Percentiles rank a stretch among this genome's conserved stretches.
Conservation (phyloP, 805 yeast species). For the Candida ascalaphidarum region DNA sequence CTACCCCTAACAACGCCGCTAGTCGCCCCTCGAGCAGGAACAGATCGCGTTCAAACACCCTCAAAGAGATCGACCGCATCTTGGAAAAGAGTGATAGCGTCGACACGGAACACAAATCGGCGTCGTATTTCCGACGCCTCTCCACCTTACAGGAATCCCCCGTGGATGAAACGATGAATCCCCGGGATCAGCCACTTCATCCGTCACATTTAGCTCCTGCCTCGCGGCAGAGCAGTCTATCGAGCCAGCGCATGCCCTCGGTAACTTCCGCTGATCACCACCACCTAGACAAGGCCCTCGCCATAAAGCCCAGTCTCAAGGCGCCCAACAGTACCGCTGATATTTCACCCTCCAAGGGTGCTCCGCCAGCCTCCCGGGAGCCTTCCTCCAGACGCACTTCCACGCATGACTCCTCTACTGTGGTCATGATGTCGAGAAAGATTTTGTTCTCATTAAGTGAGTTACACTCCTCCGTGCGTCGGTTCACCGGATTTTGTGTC, state of each 20-base stretch:
- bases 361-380: constrained; percentile 1
- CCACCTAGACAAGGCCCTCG: too few relatives aligned
- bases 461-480: constrained; percentile 49
- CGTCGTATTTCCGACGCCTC: constrained; percentile 57
- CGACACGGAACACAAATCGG: constrained; percentile 42
- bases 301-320: too few relatives aligned
- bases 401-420: constrained; percentile 8
- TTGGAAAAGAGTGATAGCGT: constrained; percentile 28
- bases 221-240: too few relatives aligned
- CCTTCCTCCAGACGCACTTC: constrained; percentile 1
- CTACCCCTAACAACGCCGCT: neutral
- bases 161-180: constrained; percentile 12
- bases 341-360: neutral
- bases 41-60: constrained; percentile 27
- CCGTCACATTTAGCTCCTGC: neutral
- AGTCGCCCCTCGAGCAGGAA: constrained; percentile 8
- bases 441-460: constrained; percentile 56
- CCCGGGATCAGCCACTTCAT: constrained; percentile 1
- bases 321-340: neutral
- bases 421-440: constrained; percentile 47
- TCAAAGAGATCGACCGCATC: constrained; percentile 25
- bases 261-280: too few relatives aligned
- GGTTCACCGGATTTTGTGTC: constrained; percentile 48
- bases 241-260: too few relatives aligned
- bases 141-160: constrained; percentile 54